These are phyloP conservation scores for Chlamydomonas asymmetrica DNA, from an alignment of 139 green algal species.

Conservation along the genomic window DNA sequence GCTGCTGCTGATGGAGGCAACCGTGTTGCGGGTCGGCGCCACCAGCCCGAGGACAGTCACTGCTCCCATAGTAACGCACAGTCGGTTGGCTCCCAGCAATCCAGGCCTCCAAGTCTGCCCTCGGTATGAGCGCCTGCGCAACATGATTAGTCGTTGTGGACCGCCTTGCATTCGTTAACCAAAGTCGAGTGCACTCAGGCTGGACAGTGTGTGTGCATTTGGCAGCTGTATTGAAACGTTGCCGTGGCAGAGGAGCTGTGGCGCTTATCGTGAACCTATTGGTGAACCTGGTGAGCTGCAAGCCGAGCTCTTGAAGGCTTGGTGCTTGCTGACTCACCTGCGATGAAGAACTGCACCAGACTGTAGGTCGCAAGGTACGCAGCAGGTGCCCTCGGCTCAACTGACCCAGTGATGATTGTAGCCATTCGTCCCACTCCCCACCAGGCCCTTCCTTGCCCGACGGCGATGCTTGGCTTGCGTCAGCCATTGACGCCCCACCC, in stretches of 20 bases:
- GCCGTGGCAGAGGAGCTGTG: no score
- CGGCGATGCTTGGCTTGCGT: no score
- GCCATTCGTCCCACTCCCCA: conserved; percentile 12
- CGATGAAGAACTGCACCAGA: conserved; percentile 29
- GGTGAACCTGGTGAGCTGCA: no score
- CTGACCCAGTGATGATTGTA: conserved; percentile 2
- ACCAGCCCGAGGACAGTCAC: neutral
- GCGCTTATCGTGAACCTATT: no score
- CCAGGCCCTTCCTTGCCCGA: no score
- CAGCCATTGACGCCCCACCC: no score
- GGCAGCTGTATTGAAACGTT: no score
- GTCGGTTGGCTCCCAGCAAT: neutral
- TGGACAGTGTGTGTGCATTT: no score
- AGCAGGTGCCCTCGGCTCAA: conserved; percentile 39
- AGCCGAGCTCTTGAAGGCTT: no score
- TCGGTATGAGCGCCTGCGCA: conserved; percentile 20
- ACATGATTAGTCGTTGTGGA: neutral
- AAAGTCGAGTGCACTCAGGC: no score
- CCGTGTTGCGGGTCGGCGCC: neutral
- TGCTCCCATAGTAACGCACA: neutral
- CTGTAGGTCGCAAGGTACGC: conserved; percentile 44
- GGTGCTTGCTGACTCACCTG: conserved; percentile 17
- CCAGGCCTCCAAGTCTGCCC: conserved; percentile 42
- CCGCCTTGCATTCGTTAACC: conserved; percentile 20
- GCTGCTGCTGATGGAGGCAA: neutral